These are phyloP conservation scores for Volvox reticuliferus DNA, from an alignment of 139 green algal genomes.

Conservation along the genomic window DNA sequence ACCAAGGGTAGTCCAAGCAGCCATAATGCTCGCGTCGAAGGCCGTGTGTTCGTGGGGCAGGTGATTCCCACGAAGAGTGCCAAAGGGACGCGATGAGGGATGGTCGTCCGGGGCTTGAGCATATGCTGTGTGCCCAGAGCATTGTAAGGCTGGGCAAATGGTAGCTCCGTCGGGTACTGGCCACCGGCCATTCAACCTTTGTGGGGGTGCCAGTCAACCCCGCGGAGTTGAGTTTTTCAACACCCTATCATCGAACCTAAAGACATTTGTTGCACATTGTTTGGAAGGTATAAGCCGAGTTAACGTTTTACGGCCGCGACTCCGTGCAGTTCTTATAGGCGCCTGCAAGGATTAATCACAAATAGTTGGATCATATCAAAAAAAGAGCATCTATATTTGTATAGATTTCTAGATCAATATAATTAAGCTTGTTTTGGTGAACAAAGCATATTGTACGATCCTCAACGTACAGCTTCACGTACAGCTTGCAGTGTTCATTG, in stretches of 20 bases:
- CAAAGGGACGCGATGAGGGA: constrained; percentile 9
- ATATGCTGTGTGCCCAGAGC: not conserved
- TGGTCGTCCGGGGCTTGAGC: constrained; percentile 6
- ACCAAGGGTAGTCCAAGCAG: constrained; percentile 37
- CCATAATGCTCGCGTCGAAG: constrained; percentile 15
- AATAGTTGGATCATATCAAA: not conserved
- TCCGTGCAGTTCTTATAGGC: not conserved
- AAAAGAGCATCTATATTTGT: no score
- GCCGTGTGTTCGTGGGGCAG: not conserved
- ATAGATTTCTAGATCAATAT: no score
- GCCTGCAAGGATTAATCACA: not conserved
- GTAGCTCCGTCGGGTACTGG: not conserved
- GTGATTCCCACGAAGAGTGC: constrained; percentile 15
- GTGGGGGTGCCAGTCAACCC: not conserved
- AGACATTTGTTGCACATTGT: not conserved
- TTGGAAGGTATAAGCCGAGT: not conserved
- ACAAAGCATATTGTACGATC: no score
- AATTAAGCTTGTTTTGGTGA: not conserved
- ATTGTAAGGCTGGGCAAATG: not conserved
- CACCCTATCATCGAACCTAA: not conserved
- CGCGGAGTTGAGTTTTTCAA: not conserved
- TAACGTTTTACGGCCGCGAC: no score
- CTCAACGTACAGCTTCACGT: no score
- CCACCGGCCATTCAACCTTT: not conserved
- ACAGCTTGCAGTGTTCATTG: no score